Conservation (phyloP, 805 yeast species). For the Barnettozyma sp. region DNA sequence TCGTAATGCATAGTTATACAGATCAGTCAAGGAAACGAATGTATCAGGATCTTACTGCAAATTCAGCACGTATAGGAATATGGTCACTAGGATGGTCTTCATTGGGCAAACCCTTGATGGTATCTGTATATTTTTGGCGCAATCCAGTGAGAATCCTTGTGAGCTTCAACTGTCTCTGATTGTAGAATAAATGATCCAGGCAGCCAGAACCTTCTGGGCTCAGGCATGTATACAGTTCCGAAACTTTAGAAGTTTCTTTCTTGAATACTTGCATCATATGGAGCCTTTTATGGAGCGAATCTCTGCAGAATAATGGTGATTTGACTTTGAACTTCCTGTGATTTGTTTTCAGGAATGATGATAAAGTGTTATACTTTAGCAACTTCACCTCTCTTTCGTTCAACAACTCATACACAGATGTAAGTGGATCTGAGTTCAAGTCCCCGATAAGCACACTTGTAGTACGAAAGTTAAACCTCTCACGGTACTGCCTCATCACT, state of each 20-base stretch:
- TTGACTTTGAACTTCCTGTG: constrained; percentile 24
- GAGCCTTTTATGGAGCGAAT: constrained; percentile 26
- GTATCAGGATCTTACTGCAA: no score
- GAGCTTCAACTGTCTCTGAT: constrained; percentile 33
- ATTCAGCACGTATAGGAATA: constrained; percentile 23
- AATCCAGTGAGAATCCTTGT: constrained; percentile 47
- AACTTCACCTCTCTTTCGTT: constrained; percentile 20
- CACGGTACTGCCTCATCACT: constrained; percentile 25
- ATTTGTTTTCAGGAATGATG: constrained; percentile 7
- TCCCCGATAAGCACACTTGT: constrained; percentile 49
- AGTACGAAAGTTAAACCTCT: constrained; percentile 22
- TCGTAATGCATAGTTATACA: neutral
- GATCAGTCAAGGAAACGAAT: no score
- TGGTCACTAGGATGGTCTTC: constrained; percentile 43
- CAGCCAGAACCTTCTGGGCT: constrained; percentile 44
- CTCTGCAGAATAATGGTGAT: constrained; percentile 26
- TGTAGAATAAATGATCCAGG: constrained; percentile 55
- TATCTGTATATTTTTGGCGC: constrained; percentile 27
- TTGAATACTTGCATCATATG: constrained; percentile 4
- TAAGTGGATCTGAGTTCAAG: constrained; percentile 44
- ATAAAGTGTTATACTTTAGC: constrained; percentile 23
- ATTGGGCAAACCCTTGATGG: constrained; percentile 45
- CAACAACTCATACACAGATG: constrained; percentile 42
- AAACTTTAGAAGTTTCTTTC: constrained; percentile 5
- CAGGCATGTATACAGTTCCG: constrained; percentile 34